Conservation (phyloP, 164 flowering plant genomes). For the Nelumbo lutea region DNA sequence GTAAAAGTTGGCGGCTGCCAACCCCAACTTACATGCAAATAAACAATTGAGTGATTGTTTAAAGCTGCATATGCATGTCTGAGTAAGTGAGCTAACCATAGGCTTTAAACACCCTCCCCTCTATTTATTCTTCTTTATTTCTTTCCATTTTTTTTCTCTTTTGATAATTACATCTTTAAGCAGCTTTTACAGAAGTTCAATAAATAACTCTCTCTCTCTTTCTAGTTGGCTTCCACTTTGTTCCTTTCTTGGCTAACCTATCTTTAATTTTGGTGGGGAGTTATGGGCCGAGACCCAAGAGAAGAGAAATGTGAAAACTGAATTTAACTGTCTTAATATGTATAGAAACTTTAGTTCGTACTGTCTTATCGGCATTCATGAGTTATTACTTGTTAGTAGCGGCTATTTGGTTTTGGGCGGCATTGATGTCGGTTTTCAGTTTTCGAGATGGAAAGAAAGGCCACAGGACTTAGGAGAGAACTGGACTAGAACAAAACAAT, state of each 20-base stretch:
- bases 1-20: constrained; percentile 25
- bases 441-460: no score
- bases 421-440: no score
- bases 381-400: no score
- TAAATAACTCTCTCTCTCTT: not conserved
- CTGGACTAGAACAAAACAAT: no score
- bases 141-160: not conserved
- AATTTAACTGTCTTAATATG: not conserved
- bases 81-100: not conserved
- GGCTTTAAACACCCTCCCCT: not conserved
- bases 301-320: no score
- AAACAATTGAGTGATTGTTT: constrained; percentile 24
- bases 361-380: not conserved
- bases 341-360: not conserved
- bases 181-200: constrained; percentile 17
- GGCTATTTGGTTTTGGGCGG: no score
- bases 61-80: constrained; percentile 23
- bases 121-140: no score
- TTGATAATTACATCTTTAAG: constrained; percentile 8
- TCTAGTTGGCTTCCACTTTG: not conserved
- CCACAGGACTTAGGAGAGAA: no score
- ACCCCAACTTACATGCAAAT: constrained; percentile 13
- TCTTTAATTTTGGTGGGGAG: not conserved
- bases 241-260: no score
- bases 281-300: no score